These are phyloP conservation scores for Globisporangium solare DNA, from an alignment of 352 stramenopile genomes.

Conservation along the genomic window DNA sequence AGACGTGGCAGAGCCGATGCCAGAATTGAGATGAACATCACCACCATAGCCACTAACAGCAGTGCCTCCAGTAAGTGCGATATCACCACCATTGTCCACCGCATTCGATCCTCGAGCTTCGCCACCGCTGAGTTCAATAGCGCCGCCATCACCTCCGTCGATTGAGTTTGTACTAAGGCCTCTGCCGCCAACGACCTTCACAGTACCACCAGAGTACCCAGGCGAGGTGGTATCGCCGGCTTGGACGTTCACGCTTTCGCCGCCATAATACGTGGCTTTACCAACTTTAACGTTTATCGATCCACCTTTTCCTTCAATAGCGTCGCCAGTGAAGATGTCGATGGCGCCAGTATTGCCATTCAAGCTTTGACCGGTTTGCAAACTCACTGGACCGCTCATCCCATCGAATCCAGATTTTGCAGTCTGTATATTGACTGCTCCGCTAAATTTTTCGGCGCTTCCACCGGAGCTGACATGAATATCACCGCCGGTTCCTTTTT, in stretches of 20 bases:
- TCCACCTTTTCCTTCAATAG: constrained; percentile 56
- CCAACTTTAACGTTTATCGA: constrained; percentile 55
- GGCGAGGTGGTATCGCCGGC: constrained; percentile 58
- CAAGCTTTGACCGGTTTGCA: constrained; percentile 40
- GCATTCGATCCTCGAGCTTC: constrained; percentile 82
- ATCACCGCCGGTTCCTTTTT: constrained; percentile 45
- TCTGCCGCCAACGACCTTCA: constrained; percentile 39
- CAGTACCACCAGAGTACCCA: constrained; percentile 46
- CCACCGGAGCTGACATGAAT: constrained; percentile 42
- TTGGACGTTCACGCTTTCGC: constrained; percentile 49
- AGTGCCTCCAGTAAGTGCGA: constrained; percentile 73
- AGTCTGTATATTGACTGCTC: constrained; percentile 40
- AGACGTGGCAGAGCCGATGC: constrained; percentile 42
- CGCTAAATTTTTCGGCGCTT: constrained; percentile 48
- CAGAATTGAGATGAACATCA: constrained; percentile 40
- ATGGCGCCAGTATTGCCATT: constrained; percentile 35
- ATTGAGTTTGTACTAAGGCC: constrained; percentile 68
- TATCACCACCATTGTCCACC: constrained; percentile 86
- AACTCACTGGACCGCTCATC: constrained; percentile 49
- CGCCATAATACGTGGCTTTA: constrained; percentile 44
- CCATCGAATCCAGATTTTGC: constrained; percentile 43
- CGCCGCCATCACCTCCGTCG: constrained; percentile 90
- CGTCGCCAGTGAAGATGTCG: constrained; percentile 37
- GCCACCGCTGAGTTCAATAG: constrained; percentile 78
- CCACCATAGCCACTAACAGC: constrained; percentile 63